phyloP scores from a whole-genome alignment of 495 filamentous ascomycete genomes.

The Halenospora varia region DNA sequence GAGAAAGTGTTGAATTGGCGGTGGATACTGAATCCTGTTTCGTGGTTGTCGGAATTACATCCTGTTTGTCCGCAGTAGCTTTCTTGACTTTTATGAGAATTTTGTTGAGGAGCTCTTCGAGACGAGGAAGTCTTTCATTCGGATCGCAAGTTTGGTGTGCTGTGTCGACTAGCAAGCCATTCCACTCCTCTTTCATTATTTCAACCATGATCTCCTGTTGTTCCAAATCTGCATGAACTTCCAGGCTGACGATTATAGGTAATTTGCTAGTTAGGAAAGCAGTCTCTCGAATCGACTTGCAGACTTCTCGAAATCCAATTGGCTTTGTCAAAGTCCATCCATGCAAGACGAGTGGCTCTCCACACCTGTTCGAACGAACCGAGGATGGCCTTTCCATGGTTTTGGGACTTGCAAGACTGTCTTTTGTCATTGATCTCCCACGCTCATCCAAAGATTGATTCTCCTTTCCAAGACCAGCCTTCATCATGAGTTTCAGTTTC shows the following conservation, averaged over 20 bases:
- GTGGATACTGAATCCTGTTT: constrained; percentile 17
- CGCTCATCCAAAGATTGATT: not conserved
- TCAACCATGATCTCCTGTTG: constrained; percentile 88
- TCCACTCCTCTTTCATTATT: constrained; percentile 81
- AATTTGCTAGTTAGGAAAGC: constrained; percentile 70
- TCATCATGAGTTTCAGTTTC: constrained; percentile 12
- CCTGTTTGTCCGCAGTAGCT: constrained; percentile 39
- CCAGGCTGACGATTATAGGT: constrained; percentile 83
- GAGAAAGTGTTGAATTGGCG: constrained; percentile 20
- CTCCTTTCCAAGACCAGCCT: constrained; percentile 1
- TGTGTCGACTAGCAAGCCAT: constrained; percentile 59
- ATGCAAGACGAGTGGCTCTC: constrained; percentile 78
- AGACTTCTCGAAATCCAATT: constrained; percentile 79
- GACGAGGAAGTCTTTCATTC: constrained; percentile 57
- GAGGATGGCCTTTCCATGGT: constrained; percentile 14
- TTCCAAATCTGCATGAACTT: constrained; percentile 72
- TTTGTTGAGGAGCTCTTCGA: constrained; percentile 62
- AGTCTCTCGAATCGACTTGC: constrained; percentile 69
- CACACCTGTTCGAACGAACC: constrained; percentile 10
- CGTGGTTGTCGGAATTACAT: too few species aligned
- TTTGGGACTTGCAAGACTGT: constrained; percentile 7
- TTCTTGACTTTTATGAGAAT: constrained; percentile 93
- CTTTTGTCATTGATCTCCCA: constrained; percentile 2
- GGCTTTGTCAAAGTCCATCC: constrained; percentile 89
- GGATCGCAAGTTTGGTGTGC: constrained; percentile 36